A percentile compares a stretch with the other conserved stretches of the same genome.
phyloP scores from a whole-genome alignment of 1,284 basidiomycete genomes.

The Leccinum laetum region DNA sequence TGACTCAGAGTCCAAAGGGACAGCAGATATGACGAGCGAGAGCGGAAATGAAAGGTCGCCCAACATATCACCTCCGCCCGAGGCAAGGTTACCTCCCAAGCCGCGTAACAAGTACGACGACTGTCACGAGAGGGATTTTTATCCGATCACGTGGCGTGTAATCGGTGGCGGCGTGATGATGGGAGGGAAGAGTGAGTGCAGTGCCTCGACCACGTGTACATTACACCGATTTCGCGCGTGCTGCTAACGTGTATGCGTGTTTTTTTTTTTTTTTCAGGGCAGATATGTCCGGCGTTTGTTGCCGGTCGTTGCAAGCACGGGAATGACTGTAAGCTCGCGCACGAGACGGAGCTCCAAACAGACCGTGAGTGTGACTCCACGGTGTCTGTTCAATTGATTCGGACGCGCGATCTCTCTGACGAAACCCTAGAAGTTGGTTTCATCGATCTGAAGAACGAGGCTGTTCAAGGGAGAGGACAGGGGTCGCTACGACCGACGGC shows the following conservation, averaged over 20 bases:
- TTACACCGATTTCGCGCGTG: not conserved
- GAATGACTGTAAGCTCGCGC: slow-evolving; percentile 40
- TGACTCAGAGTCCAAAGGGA: slow-evolving; percentile 13
- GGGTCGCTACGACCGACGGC: not conserved
- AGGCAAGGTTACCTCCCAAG: slow-evolving; percentile 23
- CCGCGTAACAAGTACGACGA: slow-evolving; percentile 26
- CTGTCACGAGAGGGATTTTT: slow-evolving; percentile 22
- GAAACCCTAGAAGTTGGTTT: slow-evolving; percentile 19
- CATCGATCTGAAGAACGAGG: slow-evolving; percentile 16
- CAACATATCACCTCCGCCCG: not conserved
- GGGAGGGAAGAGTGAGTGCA: slow-evolving; percentile 42
- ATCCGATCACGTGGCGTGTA: slow-evolving; percentile 47
- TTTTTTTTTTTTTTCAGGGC: slow-evolving; percentile 27
- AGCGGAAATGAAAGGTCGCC: not conserved
- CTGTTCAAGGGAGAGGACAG: not conserved
- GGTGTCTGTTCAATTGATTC: not conserved
- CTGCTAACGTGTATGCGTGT: not conserved
- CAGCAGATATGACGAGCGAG: not conserved
- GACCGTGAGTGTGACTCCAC: slow-evolving; percentile 22
- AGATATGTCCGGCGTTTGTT: slow-evolving; percentile 36
- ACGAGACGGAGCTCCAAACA: slow-evolving; percentile 33
- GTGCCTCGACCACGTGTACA: slow-evolving; percentile 10
- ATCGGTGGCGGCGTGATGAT: slow-evolving; percentile 52
- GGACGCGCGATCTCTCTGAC: slow-evolving; percentile 1
- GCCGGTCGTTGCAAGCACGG: slow-evolving; percentile 39